Evolutionary conservation across 192 early-diverging fungal genomes (phyloP).

Genomic region (Linnemannia zychae): DNA sequence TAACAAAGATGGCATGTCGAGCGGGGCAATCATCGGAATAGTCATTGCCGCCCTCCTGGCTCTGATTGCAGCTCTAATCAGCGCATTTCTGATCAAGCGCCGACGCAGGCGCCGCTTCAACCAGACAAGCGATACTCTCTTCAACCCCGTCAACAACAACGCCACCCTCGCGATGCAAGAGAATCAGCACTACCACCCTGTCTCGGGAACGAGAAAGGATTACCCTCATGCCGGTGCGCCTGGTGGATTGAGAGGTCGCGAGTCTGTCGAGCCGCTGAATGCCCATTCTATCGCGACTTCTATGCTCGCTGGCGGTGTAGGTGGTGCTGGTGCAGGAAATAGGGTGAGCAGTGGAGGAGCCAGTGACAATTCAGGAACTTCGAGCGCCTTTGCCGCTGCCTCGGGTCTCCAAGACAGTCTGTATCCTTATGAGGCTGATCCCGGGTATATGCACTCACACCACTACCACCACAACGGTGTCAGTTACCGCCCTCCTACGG

Average conservation of each 20-base stretch:
- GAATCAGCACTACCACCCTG: constrained; percentile 5
- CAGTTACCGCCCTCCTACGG: not conserved
- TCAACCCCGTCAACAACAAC: constrained; percentile 27
- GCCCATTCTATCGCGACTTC: not conserved
- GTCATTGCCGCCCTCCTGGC: constrained; percentile 18
- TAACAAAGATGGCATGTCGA: not conserved
- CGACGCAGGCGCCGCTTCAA: constrained; percentile 4
- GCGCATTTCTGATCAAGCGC: constrained; percentile 18
- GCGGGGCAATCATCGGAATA: constrained; percentile 32
- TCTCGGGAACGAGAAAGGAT: not conserved
- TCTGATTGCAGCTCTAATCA: constrained; percentile 14
- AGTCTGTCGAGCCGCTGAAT: constrained; percentile 17
- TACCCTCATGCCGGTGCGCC: not conserved
- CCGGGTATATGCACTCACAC: not conserved
- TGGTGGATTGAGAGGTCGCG: constrained; percentile 12
- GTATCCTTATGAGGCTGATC: constrained; percentile 28
- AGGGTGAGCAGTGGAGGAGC: not conserved
- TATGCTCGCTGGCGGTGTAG: not conserved
- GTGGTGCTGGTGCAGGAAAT: not conserved
- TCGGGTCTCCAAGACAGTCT: not conserved
- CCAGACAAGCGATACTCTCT: constrained; percentile 18
- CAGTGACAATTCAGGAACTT: not conserved
- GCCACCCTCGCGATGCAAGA: constrained; percentile 21
- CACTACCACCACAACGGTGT: not conserved
- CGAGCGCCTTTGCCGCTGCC: not conserved